Evolutionary conservation across 2,329 filamentous ascomycete species (phyloP), one percentile per base, ranked within the genome.

Genomic region (Sarocladium strictum): DNA sequence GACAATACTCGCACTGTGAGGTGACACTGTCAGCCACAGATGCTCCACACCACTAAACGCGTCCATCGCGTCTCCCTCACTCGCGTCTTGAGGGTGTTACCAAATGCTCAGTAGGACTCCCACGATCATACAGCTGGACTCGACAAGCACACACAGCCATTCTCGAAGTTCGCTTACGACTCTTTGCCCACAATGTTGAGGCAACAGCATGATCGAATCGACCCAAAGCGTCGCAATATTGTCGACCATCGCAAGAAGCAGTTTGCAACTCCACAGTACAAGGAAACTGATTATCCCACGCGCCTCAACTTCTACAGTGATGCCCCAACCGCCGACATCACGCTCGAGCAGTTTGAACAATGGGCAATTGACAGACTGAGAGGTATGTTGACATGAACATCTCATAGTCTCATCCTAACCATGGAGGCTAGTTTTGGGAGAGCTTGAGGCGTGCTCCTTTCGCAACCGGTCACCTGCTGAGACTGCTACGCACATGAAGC

Each of bases 321-420:
- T 24, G 89, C 94, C 45, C 94, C 94, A 0, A 97, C 91, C 0
- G 88, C 89, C 49, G 94, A 99, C 66, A 94, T 99, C 62, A 96
- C 90, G 0, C 84, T 99, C 40, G 94, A 99, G 67, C 86, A 99
- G 67, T 99, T 99, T 65, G 94, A 99, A 69, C 91, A 96, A 80
- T 99, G 94, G 94, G 94, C 92, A 11, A 97, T 99, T 65, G 89
- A 96, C 64, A 80, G 94, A 55, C 71, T 99, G 60, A 86, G 90
- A 73, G 82, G 90, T 90, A 75, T 54, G 74, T 53, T 32, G 32
- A 9, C 2, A 47, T 50, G 4, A 35, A 24, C 27, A 5, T 27
- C 15, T n/a, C 9, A n/a, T 10, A 51, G 41, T 17, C 14, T 23
- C 15, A 10, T 52, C 64, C 47, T 53, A n/a, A 53, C 23, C 21